Evolutionary conservation across 148 eudicot genomes (phyloP), one percentile per base, ranked within the genome.

Genomic region (Arbutus unedo): DNA sequence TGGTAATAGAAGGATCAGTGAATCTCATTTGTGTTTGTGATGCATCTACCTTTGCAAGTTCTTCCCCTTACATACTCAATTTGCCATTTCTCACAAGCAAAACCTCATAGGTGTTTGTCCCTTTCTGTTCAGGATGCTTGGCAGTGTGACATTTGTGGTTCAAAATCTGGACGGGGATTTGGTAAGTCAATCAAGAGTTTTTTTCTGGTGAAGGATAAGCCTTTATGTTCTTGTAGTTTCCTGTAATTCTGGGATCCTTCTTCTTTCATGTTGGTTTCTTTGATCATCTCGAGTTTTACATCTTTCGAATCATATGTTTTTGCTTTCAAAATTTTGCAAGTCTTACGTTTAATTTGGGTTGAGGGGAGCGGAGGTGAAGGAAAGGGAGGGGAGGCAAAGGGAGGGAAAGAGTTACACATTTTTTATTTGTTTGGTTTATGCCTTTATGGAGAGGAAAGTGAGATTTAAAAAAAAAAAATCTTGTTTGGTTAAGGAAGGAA

Each of bases 131-230:
- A 96, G 99, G 98, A 94, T 90, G 95, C 95, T 85, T 96, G 99
- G 99, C 98, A 94, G 79, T 96, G 98, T 89, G 98, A 96, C 76
- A 88, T 96, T 83, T 96, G 99, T 89, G 93, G 94, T 80, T 93
- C 99, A 81, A 93, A 93, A 86, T 94, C 99, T 76, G 98, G 99
- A 86, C 88, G 94, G 79, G 99, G 99, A 62, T 96, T 94, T 77
- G 99, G 99, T 96, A 86, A 84, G 98, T 84, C 74, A 64, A 84
- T 56, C 77, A 43, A 18, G 57, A 73, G 15, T 53, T 44, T 50
- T 16, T 38, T 47, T 7, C 76, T 53, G 18, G 8, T 62, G 3
- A 41, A 43, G 31, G 16, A 8, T n/a, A 38, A 64, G 8, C 2
- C 45, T 16, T 38, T 50, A 77, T 6, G 67, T 67, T 75, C 25